Conservation (phyloP, 1,284 basidiomycete genomes). For the Apiotrichum veenhuisii region DNA sequence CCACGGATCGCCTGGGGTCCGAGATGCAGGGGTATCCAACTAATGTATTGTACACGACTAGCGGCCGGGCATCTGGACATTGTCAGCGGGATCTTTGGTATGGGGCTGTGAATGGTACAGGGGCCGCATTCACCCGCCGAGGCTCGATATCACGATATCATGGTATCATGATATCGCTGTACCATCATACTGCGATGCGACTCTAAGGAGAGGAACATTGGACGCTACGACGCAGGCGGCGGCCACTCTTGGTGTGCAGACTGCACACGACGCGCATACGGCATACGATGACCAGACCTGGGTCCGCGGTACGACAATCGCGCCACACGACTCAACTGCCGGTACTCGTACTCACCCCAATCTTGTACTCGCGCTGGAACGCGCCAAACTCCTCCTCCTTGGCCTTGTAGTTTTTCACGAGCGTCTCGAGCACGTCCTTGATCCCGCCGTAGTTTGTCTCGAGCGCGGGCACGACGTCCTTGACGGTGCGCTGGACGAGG, state of each 20-base stretch:
- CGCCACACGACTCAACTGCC: too few relatives aligned
- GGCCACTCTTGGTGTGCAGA: too few relatives aligned
- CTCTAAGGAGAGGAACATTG: too few relatives aligned
- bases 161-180: too few relatives aligned
- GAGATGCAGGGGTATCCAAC: constrained; percentile 18
- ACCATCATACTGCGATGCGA: too few relatives aligned
- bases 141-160: too few relatives aligned
- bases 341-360: constrained; percentile 52
- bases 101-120: too few relatives aligned
- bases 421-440: constrained; percentile 66
- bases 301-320: neutral
- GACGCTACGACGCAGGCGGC: too few relatives aligned
- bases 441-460: constrained; percentile 85
- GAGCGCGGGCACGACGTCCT: constrained; percentile 86
- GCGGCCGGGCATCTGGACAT: constrained; percentile 13
- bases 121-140: too few relatives aligned
- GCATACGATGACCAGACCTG: too few relatives aligned
- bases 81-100: neutral
- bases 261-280: too few relatives aligned
- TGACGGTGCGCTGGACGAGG: constrained; percentile 91
- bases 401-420: constrained; percentile 78
- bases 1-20: neutral
- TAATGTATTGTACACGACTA: constrained; percentile 5
- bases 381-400: constrained; percentile 79
- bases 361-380: constrained; percentile 78